A percentile compares a stretch with the other conserved stretches of the same genome.
Evolutionary conservation across 192 early-diverging fungal species (phyloP).

Genomic region (Coemansia sp.): DNA sequence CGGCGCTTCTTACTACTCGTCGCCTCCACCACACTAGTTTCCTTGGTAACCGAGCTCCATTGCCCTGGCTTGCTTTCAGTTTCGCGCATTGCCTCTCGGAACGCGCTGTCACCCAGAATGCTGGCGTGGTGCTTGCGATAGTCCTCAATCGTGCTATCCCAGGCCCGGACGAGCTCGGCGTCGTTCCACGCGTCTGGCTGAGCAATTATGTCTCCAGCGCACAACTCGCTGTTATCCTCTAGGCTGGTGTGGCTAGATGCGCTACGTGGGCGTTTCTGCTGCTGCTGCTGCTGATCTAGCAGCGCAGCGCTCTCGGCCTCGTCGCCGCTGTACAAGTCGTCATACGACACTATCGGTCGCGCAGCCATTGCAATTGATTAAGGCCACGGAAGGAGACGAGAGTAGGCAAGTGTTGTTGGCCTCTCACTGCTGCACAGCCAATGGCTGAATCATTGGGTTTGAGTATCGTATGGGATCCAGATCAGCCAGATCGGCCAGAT

Average conservation of each 20-base stretch:
- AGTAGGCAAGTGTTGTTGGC: background rate
- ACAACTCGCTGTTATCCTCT: slow-evolving; percentile 2
- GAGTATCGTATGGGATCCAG: background rate
- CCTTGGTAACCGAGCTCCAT: slow-evolving; percentile 11
- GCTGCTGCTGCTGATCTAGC: background rate
- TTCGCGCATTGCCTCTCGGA: slow-evolving; percentile 13
- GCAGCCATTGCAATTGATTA: slow-evolving; percentile 8
- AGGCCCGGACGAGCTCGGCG: slow-evolving; percentile 58
- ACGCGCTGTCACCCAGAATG: slow-evolving; percentile 23
- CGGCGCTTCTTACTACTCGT: slow-evolving; percentile 19
- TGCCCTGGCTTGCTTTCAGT: slow-evolving; percentile 21
- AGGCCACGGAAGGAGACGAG: background rate
- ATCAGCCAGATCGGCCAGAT: background rate
- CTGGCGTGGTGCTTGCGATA: slow-evolving; percentile 51
- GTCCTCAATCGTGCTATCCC: slow-evolving; percentile 60
- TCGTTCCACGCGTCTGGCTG: slow-evolving; percentile 58
- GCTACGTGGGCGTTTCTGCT: slow-evolving; percentile 1
- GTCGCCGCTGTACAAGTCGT: slow-evolving; percentile 29
- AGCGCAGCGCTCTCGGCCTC: slow-evolving; percentile 2
- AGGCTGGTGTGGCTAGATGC: slow-evolving; percentile 3
- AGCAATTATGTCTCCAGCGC: slow-evolving; percentile 1
- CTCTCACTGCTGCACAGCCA: background rate
- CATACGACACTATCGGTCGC: slow-evolving; percentile 38
- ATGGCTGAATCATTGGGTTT: background rate
- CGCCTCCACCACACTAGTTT: slow-evolving; percentile 6